phyloP scores from a whole-genome alignment of 2,329 filamentous ascomycete genomes.

The Monosporascus sp. region DNA sequence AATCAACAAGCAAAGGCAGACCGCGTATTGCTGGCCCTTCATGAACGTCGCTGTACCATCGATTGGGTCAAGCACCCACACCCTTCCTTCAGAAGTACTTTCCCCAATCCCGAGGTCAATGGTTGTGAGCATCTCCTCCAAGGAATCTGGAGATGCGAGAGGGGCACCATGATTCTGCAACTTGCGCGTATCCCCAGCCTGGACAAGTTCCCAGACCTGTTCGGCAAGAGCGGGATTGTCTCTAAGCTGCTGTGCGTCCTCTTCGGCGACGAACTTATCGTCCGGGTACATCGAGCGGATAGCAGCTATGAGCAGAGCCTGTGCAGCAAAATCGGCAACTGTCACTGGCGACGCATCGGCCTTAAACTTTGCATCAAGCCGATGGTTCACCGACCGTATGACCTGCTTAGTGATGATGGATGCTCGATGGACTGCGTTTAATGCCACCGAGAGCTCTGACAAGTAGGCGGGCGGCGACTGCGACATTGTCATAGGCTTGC shows the following conservation, averaged over 20 bases:
- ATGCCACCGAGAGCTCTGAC: slow-evolving; percentile 11
- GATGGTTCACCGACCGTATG: slow-evolving; percentile 37
- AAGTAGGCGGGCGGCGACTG: background rate
- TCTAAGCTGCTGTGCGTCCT: slow-evolving; percentile 49
- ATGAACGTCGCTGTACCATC: slow-evolving; percentile 61
- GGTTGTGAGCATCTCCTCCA: slow-evolving; percentile 54
- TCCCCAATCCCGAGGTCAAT: slow-evolving; percentile 53
- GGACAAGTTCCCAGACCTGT: slow-evolving; percentile 52
- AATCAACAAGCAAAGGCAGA: slow-evolving; percentile 53
- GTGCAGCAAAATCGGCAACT: slow-evolving; percentile 58
- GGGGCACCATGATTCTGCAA: slow-evolving; percentile 9
- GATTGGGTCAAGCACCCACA: slow-evolving; percentile 61
- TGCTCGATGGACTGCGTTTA: slow-evolving; percentile 45
- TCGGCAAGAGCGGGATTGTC: slow-evolving; percentile 40
- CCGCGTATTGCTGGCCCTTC: slow-evolving; percentile 56
- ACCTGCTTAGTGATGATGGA: slow-evolving; percentile 53
- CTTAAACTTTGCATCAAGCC: slow-evolving; percentile 31
- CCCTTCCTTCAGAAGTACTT: slow-evolving; percentile 29
- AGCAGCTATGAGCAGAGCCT: slow-evolving; percentile 55
- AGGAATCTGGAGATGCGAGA: slow-evolving; percentile 36
- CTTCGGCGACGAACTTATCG: slow-evolving; percentile 58
- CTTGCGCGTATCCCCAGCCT: background rate
- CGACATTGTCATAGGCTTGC: background rate
- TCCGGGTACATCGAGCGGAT: slow-evolving; percentile 48
- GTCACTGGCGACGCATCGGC: slow-evolving; percentile 56